Percentiles rank a stretch among this genome's conserved stretches.
These are phyloP conservation scores for Buxus sempervirens DNA, from an alignment of 164 flowering plant species.

Conservation along the genomic window DNA sequence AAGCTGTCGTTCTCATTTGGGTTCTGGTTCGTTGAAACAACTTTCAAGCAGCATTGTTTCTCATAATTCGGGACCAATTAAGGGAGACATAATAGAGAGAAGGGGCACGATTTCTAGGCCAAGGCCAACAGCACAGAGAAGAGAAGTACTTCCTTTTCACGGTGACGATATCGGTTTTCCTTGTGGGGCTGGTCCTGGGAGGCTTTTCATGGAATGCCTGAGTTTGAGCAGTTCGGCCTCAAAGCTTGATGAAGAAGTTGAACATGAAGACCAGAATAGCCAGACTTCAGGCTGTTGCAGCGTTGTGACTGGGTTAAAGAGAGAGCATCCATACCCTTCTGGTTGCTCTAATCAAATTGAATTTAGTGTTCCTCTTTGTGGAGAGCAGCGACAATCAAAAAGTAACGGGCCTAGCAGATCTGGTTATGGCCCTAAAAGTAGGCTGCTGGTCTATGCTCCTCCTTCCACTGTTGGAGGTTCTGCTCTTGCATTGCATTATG, in stretches of 20 bases:
- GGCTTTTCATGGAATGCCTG: slow-evolving; percentile 80
- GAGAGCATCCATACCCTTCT: slow-evolving; percentile 28
- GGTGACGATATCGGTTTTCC: slow-evolving; percentile 57
- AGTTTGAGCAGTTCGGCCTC: slow-evolving; percentile 70
- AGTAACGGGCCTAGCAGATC: slow-evolving; percentile 20
- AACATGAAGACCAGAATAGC: slow-evolving; percentile 41
- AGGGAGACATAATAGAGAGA: slow-evolving; percentile 24
- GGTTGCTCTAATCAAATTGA: slow-evolving; percentile 32
- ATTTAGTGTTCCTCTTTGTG: slow-evolving; percentile 23
- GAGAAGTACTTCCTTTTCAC: slow-evolving; percentile 31
- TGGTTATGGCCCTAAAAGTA: slow-evolving; percentile 47
- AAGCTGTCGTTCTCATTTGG: slow-evolving; percentile 11
- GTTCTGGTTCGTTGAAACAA: slow-evolving; percentile 31
- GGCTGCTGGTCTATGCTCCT: slow-evolving; percentile 44
- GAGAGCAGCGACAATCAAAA: slow-evolving; percentile 34
- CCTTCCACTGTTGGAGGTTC: slow-evolving; percentile 89
- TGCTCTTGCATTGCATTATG: slow-evolving; percentile 90
- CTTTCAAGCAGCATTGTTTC: slow-evolving; percentile 24
- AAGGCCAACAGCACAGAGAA: slow-evolving; percentile 28
- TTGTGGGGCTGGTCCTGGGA: slow-evolving; percentile 74
- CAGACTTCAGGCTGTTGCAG: slow-evolving; percentile 28
- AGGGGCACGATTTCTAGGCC: slow-evolving; percentile 25
- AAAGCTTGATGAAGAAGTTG: slow-evolving; percentile 50
- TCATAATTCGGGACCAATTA: slow-evolving; percentile 33
- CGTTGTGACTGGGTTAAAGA: slow-evolving; percentile 31